Evolutionary conservation across 306 rosid species (phyloP), one percentile per base, ranked within the genome.

Genomic region (Arachis hypogaea): DNA sequence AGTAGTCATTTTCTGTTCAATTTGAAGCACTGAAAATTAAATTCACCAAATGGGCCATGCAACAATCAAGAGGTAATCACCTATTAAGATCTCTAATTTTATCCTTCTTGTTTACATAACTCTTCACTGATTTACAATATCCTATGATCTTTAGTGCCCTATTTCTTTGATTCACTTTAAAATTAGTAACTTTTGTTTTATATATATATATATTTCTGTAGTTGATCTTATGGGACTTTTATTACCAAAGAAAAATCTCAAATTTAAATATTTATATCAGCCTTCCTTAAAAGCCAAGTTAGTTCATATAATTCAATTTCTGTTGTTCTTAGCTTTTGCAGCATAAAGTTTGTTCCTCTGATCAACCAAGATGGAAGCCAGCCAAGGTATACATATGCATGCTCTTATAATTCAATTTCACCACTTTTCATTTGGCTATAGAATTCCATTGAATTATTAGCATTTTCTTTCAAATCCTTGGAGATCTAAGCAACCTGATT

Each of bases 11-110:
- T 72, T 71, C 6, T 40, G 5, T 70, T 54, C 18, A 29, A 47
- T 55, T 52, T 43, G 54, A 51, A 56, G 45, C 12, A 67, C 11
- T 30, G 54, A 43, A 43, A 4, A 52, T 43, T 11, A 40, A 3
- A 52, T 43, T 11, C 56, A 28, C 36, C 66, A 61, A 62, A 80
- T 68, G 80, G 77, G 63, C 50, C 58, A 80, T 74, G 72, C 80
- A 56, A 36, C 56, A 68, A 69, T 69, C 58, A 74, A 36, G 67
- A 68, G 69, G 60, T 45, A 57, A 33, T 33, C 1, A 33, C 38
- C 38, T 4, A 33, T 33, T 33, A 33, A 0, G 38, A 33, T 4
- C 38, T 33, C 28, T 22, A 22, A 22, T 22, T 22, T 22, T 22
- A 22, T 22, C 28, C 28, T 22, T 22, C 28, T 22, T 22, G 28